Base-by-base conservation (phyloP, 257 asterid genomes). In the Solanum chiquidenum region DNA sequence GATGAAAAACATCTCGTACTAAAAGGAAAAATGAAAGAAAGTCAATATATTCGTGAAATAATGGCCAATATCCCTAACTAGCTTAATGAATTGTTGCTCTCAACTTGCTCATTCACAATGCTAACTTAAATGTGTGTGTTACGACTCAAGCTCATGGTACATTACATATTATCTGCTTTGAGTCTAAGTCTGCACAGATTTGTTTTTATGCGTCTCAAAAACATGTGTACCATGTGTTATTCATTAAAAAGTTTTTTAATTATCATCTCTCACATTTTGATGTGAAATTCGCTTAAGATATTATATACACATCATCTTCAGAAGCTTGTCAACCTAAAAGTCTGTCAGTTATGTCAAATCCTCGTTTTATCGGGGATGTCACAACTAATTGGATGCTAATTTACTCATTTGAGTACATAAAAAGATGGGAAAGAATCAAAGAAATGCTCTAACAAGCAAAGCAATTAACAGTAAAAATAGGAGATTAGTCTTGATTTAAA, bases 151-250 rank as follows among this genome's bases (percentile, higher is more conserved):
- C 11, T 60, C 69, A 60, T 60, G 1, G 52, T 44, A 2, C 1
- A 52, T 33, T 33, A 33, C 3, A 16, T 52, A 52, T 16, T 62
- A 8, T 62, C 6, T 2, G 12, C 6, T n/a, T 62, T 62, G 3
- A 62, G 3, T 10, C 6, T 9, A 23, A 11, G 13, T 5, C 31
- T 1, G 5, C 3, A n/a, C 31, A 23, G 0, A 4, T n/a, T 23
- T 62, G 1, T 62, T 3, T 62, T 60, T 60, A 8, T 1, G 29
- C 7, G 0, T 23, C 5, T 23, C 13, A 62, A 10, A 62, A 62
- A n/a, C 1, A 23, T 4, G 14, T 1, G 6, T 25, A 64, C 0
- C 25, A 58, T 9, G 14, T 21, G 13, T 12, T 68, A 1, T 68
- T 3, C 9, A 7, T 68, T 27, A 23, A 2, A 68, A 12, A 68